Base-by-base conservation (phyloP, 1,284 basidiomycete species). In the Austropuccinia psidii region DNA sequence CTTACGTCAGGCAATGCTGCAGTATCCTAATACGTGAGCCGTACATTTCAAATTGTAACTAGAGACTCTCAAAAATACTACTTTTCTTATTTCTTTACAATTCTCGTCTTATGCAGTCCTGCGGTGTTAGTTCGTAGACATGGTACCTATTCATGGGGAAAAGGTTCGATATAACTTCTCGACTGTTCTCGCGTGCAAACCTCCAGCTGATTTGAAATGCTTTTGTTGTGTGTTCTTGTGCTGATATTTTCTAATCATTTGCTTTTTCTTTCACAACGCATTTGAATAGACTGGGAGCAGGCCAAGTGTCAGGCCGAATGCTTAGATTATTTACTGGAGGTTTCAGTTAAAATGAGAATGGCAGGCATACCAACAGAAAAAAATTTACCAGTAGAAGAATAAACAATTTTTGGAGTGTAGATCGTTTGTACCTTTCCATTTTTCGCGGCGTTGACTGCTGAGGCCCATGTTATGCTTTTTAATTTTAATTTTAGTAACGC, bases 281-380 rank as follows among this genome's bases (percentile, higher is more conserved):
- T 55, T 4, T 88, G 87, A 1, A 82, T 83, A 58, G 87, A 89
- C 67, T 92, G 90, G 89, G 86, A 91, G 80, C 89, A 88, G 78
- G 90, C 90, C n/a, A 92, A 92, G 82, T 89, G 89, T 0, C 90
- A 92, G 78, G 87, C 89, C 1, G 79, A 89, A 86, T 93, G 90
- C 80, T 84, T 92, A 47, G 90, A 93, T 80, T 92, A 92, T 80
- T 83, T 92, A 13, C 90, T 92, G 77, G 90, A 93, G 79, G 87
- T 92, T 65, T 87, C 87, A 27, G 89, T 90, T 69, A 90, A 89
- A 82, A 89, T 90, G 89, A 79, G 77, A 52, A 75, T 80, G 24
- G 79, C 80, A 1, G 80, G 80, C 4, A 65, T 80, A 27, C 58
- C 58, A 27, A 61, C 58, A 24, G 58, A 61, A 61, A n/a, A n/a